Conservation (phyloP, 1,139 yeast species). For the Suhomyces anneliseae region DNA sequence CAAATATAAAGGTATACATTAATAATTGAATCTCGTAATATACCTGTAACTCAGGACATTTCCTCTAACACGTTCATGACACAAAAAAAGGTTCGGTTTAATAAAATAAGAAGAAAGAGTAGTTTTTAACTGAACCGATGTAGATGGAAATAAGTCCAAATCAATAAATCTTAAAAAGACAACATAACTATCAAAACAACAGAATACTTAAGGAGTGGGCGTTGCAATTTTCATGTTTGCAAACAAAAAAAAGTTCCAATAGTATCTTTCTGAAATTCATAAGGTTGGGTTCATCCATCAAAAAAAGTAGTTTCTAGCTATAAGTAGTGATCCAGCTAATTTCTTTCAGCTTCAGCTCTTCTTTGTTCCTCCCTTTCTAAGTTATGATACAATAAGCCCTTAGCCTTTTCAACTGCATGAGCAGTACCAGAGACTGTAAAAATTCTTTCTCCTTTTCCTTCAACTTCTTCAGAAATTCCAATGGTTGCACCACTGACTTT, state of each 20-base stretch:
- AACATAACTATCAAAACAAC: constrained; percentile 7
- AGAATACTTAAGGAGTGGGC: not conserved
- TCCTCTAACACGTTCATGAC: constrained; percentile 6
- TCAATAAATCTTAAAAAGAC: constrained; percentile 2
- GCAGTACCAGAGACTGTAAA: constrained; percentile 74
- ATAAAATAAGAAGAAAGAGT: constrained; percentile 6
- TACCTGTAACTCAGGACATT: not conserved
- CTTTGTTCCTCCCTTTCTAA: constrained; percentile 77
- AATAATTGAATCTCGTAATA: not conserved
- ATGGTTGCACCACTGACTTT: constrained; percentile 79
- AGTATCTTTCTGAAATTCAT: not conserved
- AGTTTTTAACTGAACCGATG: constrained; percentile 2
- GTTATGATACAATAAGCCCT: constrained; percentile 66
- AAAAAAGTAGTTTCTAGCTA: not conserved
- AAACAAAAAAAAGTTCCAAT: not conserved
- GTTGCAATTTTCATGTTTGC: not conserved
- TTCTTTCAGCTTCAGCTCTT: constrained; percentile 40
- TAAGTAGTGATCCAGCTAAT: not conserved
- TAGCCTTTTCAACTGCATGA: constrained; percentile 67
- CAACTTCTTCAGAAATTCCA: constrained; percentile 72
- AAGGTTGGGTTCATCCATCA: not conserved
- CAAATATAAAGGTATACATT: not conserved
- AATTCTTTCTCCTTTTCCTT: constrained; percentile 61
- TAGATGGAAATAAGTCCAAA: constrained; percentile 1
- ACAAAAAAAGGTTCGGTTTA: constrained; percentile 5